phyloP scores from a whole-genome alignment of 2,329 filamentous ascomycete genomes.

The Bipolaris cookei region DNA sequence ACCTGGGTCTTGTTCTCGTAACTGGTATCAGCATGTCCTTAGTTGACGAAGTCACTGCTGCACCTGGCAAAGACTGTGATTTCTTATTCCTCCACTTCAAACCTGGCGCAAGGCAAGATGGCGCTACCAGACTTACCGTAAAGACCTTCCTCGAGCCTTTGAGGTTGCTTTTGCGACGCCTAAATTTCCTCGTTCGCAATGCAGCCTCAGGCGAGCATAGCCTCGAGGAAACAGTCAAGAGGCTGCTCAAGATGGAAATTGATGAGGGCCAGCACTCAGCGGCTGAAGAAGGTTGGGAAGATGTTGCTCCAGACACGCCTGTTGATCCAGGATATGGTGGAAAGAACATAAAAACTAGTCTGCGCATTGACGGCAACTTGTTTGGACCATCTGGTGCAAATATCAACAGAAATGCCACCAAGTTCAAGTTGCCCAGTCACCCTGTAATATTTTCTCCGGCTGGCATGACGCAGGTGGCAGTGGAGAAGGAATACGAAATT shows the following conservation, averaged over 20 bases:
- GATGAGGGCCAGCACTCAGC: conserved; percentile 64
- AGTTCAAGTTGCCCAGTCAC: conserved; percentile 81
- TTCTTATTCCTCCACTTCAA: conserved; percentile 86
- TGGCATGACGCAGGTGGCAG: conserved; percentile 75
- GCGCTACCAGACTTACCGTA: conserved; percentile 77
- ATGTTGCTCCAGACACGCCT: conserved; percentile 68
- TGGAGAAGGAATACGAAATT: conserved; percentile 85
- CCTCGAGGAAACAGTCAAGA: conserved; percentile 72
- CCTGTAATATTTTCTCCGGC: conserved; percentile 84
- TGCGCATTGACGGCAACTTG: conserved; percentile 68
- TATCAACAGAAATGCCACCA: conserved; percentile 61
- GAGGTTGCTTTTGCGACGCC: conserved; percentile 76
- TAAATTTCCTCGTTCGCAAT: conserved; percentile 86
- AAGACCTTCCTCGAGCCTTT: conserved; percentile 93
- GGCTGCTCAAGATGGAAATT: conserved; percentile 76
- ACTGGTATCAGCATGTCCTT: conserved; percentile 76
- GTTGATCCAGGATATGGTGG: conserved; percentile 60
- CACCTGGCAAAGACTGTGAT: conserved; percentile 88
- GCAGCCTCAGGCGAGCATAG: conserved; percentile 74
- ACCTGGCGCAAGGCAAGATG: conserved; percentile 65
- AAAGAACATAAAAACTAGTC: conserved; percentile 61
- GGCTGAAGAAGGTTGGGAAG: conserved; percentile 90
- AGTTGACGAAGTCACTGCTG: conserved; percentile 87
- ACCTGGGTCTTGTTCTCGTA: conserved; percentile 87
- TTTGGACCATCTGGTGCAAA: conserved; percentile 54